A percentile compares a stretch with the other conserved stretches of the same genome.
These are phyloP conservation scores for Aspergillus quadrilineatus DNA, from an alignment of 2,329 filamentous ascomycete genomes.

Conservation along the genomic window DNA sequence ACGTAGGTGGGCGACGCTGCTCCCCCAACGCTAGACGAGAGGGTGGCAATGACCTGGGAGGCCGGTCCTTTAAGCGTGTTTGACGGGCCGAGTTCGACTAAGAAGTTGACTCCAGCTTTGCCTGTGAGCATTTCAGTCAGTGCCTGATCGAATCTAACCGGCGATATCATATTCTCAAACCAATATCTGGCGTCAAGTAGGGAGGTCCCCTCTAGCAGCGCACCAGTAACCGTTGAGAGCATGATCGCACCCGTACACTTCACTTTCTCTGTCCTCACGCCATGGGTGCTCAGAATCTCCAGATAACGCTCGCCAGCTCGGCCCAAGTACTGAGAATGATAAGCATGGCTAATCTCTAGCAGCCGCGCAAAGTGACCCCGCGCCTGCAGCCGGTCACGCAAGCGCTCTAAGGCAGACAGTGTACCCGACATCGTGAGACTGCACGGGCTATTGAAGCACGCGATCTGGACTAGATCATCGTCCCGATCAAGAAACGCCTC, in stretches of 20 bases:
- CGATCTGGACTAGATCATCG: constrained; percentile 22
- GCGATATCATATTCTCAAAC: constrained; percentile 9
- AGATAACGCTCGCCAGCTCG: no score
- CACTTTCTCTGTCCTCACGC: no score
- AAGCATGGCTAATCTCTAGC: constrained; percentile 28
- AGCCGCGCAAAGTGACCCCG: constrained; percentile 23
- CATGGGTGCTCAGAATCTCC: no score
- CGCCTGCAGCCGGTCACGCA: constrained; percentile 23
- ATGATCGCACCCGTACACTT: no score
- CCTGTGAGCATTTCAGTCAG: background rate
- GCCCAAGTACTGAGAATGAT: constrained; percentile 17
- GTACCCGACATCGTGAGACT: constrained; percentile 40
- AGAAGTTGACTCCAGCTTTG: background rate
- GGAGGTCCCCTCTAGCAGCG: background rate
- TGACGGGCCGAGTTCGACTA: constrained; percentile 15
- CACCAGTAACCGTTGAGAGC: no score
- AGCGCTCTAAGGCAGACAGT: constrained; percentile 13
- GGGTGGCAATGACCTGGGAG: constrained; percentile 12
- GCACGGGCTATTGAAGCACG: constrained; percentile 39
- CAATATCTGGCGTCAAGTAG: constrained; percentile 7
- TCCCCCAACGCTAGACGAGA: no score
- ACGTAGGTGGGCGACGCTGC: no score
- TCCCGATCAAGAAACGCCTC: no score
- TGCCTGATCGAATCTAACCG: constrained; percentile 10
- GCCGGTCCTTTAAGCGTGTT: constrained; percentile 10